Evolutionary conservation across 108 stramenopile genomes (phyloP), one percentile per base, ranked within the genome.

Genomic region (Epipyxis sp.): DNA sequence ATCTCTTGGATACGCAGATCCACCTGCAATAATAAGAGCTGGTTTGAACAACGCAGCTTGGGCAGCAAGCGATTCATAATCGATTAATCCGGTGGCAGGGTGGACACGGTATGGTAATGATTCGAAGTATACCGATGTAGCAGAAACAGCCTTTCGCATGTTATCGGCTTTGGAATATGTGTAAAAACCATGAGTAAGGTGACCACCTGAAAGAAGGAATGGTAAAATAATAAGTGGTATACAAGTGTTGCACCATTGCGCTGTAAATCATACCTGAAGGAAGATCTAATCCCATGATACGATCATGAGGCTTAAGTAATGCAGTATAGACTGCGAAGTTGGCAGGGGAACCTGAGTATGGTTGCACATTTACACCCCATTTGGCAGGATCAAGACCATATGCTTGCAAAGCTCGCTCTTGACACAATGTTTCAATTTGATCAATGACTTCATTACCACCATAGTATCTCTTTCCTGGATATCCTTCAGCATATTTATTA

Each of bases 291-390:
- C 97, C 98, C 98, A 99, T 99, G 91, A 99, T 99, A 77, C 98
- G 97, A 81, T 98, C 98, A 83, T 99, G 98, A 40, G 98, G 98
- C 50, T 85, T 79, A 40, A 99, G 87, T 34, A 99, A 84, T 43
- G 88, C 98, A 32, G 98, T 99, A 91, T 97, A 98, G 45, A 96
- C 98, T 40, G 95, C 97, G 80, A 99, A 99, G 92, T 99, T 99
- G 84, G 98, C 98, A 37, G 98, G 98, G 3, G 94, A 94, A 62
- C 98, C 97, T 59, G 92, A 93, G 79, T 87, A 88, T 0, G 86
- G 87, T 84, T 88, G 88, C 61, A 99, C 98, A 78, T 99, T 99
- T 69, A 99, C 95, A 37, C 98, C 98, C 98, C 98, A 99, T 88
- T 95, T 85, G 54, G 93, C 91, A 10, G 95, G 88, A 79, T 97